Evolutionary conservation across 2,329 filamentous ascomycete species (phyloP).

Genomic region (Alternaria alternata): DNA sequence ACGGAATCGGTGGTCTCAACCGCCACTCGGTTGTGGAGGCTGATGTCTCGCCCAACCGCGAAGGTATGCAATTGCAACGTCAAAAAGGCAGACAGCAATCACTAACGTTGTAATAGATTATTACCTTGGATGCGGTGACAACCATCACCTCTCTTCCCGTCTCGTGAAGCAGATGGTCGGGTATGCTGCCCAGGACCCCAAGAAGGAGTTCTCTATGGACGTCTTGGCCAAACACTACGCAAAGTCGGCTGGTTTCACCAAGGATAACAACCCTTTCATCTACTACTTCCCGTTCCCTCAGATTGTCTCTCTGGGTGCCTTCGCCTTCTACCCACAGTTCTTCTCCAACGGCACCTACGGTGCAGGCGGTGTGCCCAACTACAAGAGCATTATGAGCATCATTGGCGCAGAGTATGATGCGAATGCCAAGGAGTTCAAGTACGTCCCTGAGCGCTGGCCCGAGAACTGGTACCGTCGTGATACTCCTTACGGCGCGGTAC

Average conservation of each 20-base stretch:
- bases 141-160: constrained; percentile 51
- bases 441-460: constrained; percentile 61
- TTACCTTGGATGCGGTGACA: constrained; percentile 48
- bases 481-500: no score
- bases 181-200: constrained; percentile 26
- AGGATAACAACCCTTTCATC: no score
- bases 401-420: constrained; percentile 58
- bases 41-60: no score
- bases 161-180: constrained; percentile 26
- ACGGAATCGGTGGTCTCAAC: no score
- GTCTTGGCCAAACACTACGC: constrained; percentile 31
- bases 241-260: no score
- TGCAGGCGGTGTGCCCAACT: constrained; percentile 46
- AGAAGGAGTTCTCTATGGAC: constrained; percentile 36
- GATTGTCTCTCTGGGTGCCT: no score
- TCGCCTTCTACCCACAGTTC: no score
- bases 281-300: no score
- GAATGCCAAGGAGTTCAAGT: constrained; percentile 55
- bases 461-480: constrained; percentile 60
- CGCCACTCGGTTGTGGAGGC: no score
- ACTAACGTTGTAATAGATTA: no score
- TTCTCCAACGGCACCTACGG: constrained; percentile 46
- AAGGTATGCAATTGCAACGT: no score
- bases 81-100: no score
- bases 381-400: constrained; percentile 51